Percentiles rank a stretch among this genome's conserved stretches.
Evolutionary conservation across 345 rosid species (phyloP).

Genomic region (Brassica incana): DNA sequence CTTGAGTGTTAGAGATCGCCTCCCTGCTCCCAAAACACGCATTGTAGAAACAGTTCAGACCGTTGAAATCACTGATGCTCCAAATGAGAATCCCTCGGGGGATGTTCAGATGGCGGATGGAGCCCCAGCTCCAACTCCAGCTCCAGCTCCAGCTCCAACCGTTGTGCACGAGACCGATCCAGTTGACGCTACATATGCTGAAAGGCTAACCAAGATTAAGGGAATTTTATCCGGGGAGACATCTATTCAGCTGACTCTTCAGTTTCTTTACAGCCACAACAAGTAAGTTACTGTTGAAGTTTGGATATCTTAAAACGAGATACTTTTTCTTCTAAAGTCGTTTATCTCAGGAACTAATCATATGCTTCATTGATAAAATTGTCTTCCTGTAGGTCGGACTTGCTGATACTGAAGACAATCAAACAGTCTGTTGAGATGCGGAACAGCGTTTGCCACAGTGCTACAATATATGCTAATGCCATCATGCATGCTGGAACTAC

Average conservation of each 20-base stretch:
- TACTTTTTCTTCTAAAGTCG: background rate
- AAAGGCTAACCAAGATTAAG: constrained; percentile 76
- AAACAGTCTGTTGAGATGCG: constrained; percentile 99
- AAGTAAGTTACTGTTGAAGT: constrained; percentile 49
- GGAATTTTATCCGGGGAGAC: constrained; percentile 97
- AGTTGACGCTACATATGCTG: constrained; percentile 64
- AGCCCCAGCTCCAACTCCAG: constrained; percentile 40
- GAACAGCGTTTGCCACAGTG: constrained; percentile 98
- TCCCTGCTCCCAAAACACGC: constrained; percentile 64
- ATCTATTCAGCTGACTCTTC: constrained; percentile 88
- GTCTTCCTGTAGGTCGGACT: constrained; percentile 73
- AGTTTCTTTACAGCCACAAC: constrained; percentile 90
- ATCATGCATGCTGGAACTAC: constrained; percentile 99
- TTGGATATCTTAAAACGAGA: background rate
- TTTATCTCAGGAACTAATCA: constrained; percentile 10
- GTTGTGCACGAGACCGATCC: constrained; percentile 57
- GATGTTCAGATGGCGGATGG: constrained; percentile 91
- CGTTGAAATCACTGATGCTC: constrained; percentile 50
- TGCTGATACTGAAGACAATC: constrained; percentile 88
- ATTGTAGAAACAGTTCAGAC: constrained; percentile 57
- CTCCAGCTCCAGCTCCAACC: constrained; percentile 11
- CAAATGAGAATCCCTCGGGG: constrained; percentile 57
- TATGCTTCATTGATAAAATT: constrained; percentile 12
- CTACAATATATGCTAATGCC: constrained; percentile 97
- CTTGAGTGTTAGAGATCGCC: constrained; percentile 80